Percentiles rank a stretch among this genome's conserved stretches.
These are phyloP conservation scores for Rhodamnia argentea DNA, from an alignment of 345 rosid species.

Conservation along the genomic window DNA sequence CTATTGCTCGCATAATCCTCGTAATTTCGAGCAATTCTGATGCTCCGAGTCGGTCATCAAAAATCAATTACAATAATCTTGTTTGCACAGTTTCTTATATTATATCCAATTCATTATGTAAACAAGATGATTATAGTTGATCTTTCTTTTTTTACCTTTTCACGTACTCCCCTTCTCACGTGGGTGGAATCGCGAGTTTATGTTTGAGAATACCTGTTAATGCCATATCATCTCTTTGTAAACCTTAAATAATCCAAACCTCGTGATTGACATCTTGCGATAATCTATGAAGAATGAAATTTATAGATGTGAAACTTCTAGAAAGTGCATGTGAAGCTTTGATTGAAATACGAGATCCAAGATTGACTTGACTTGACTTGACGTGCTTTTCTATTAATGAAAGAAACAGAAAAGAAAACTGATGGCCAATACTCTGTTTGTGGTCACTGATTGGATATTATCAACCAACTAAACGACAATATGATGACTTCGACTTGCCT, in stretches of 20 bases:
- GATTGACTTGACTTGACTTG: fast-evolving
- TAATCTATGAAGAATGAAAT: fast-evolving
- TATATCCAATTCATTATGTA: too few species aligned
- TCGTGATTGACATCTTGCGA: fast-evolving
- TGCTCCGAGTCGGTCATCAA: too few species aligned
- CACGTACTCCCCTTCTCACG: fast-evolving
- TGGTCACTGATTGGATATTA: neutral
- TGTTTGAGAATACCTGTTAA: neutral
- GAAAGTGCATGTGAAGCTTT: neutral
- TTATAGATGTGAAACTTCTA: neutral
- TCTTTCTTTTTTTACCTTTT: too few species aligned
- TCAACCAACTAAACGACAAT: neutral
- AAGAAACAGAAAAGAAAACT: slow-evolving; percentile 17
- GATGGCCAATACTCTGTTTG: neutral
- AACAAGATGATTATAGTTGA: fast-evolving
- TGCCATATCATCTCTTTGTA: fast-evolving
- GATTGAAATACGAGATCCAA: neutral
- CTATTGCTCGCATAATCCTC: too few species aligned
- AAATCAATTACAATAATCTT: fast-evolving
- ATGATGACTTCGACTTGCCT: neutral
- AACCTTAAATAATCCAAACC: neutral
- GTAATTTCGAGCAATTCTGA: too few species aligned
- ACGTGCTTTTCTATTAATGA: neutral
- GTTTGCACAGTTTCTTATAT: neutral
- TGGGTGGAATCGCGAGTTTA: fast-evolving